Percentiles rank a stretch among this genome's conserved stretches.
These are phyloP conservation scores for Pseudomassariella vexata DNA, from an alignment of 2,329 filamentous ascomycete species.

Conservation along the genomic window DNA sequence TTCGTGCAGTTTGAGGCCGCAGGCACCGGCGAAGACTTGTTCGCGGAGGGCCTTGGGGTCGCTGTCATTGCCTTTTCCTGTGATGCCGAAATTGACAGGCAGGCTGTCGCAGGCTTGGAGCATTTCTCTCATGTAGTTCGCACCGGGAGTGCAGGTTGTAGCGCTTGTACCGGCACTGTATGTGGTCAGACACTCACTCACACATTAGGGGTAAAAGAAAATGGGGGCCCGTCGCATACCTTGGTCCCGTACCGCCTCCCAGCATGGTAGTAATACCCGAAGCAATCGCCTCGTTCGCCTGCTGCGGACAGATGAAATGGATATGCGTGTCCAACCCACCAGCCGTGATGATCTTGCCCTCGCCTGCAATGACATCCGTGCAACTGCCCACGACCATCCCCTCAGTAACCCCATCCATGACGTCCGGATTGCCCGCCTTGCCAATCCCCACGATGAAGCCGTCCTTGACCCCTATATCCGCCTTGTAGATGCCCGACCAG, in stretches of 20 bases:
- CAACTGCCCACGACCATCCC: slow-evolving; percentile 79
- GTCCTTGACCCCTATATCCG: slow-evolving; percentile 88
- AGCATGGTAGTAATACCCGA: slow-evolving; percentile 87
- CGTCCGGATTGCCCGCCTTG: slow-evolving; percentile 94
- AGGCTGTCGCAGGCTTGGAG: slow-evolving; percentile 77
- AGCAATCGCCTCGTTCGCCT: slow-evolving; percentile 75
- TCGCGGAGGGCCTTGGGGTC: slow-evolving; percentile 65
- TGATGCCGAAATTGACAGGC: slow-evolving; percentile 85
- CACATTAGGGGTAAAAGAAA: background rate
- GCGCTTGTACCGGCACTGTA: slow-evolving; percentile 77
- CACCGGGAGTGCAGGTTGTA: slow-evolving; percentile 87
- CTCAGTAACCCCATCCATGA: slow-evolving; percentile 81
- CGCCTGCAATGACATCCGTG: slow-evolving; percentile 87
- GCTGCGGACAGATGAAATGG: slow-evolving; percentile 93
- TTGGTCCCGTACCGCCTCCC: slow-evolving; percentile 88
- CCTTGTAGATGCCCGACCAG: slow-evolving; percentile 91
- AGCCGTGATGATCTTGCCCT: slow-evolving; percentile 85
- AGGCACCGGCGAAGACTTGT: slow-evolving; percentile 76
- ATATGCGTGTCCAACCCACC: slow-evolving; percentile 88
- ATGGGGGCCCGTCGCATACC: slow-evolving; percentile 35
- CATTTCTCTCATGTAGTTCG: slow-evolving; percentile 80
- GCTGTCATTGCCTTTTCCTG: slow-evolving; percentile 88
- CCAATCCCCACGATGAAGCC: slow-evolving; percentile 84
- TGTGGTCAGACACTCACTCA: slow-evolving; percentile 16
- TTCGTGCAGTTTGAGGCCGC: slow-evolving; percentile 90